Evolutionary conservation across 371 early-diverging fungal genomes (phyloP).

Genomic region (Mortierella sp.): DNA sequence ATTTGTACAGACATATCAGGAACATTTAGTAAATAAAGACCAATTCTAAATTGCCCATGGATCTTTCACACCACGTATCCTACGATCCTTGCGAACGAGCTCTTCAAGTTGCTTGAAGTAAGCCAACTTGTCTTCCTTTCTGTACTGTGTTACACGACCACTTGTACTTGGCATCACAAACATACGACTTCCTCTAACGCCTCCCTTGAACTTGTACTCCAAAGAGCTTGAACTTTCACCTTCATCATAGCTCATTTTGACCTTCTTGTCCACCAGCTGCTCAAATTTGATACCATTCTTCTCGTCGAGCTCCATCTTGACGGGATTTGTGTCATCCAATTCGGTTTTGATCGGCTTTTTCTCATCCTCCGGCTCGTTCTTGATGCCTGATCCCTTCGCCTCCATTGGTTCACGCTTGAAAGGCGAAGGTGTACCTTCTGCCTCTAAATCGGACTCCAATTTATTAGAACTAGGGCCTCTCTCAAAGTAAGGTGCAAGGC

Average conservation of each 20-base stretch:
- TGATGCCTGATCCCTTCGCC: background rate
- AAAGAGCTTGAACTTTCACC: background rate
- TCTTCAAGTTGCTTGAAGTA: conserved; percentile 59
- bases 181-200: conserved; percentile 58
- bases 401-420: conserved; percentile 20
- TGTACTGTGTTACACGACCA: conserved; percentile 75
- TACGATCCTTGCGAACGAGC: conserved; percentile 42
- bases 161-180: conserved; percentile 85
- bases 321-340: conserved; percentile 4
- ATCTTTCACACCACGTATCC: conserved; percentile 33
- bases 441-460: conserved; percentile 14
- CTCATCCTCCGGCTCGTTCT: conserved; percentile 14
- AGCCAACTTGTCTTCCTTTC: conserved; percentile 67
- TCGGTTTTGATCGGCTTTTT: conserved; percentile 11
- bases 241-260: background rate
- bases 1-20: too few species aligned
- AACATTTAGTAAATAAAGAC: too few species aligned
- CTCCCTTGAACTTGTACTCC: conserved; percentile 15
- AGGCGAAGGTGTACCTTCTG: conserved; percentile 23
- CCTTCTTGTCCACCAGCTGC: background rate
- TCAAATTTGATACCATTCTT: background rate
- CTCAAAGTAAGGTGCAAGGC: conserved; percentile 39
- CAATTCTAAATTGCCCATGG: conserved; percentile 11
- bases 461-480: conserved; percentile 22
- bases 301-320: background rate